Conservation (phyloP, 2,329 filamentous ascomycete genomes). For the Exophiala xenobiotica region DNA sequence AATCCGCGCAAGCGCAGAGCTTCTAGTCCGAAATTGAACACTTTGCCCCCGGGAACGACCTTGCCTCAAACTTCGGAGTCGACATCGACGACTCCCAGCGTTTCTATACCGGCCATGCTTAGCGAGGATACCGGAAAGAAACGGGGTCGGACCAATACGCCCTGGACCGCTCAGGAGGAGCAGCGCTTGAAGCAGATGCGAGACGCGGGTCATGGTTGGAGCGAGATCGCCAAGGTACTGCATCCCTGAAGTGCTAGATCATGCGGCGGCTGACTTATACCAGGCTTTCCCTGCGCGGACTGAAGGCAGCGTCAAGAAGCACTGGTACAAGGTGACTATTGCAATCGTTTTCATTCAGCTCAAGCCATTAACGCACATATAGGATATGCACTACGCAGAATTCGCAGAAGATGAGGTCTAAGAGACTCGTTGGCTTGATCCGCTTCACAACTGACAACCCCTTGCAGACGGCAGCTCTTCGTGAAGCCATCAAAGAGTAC, state of each 20-base stretch:
- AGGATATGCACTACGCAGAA: slow-evolving; percentile 99
- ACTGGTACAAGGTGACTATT: slow-evolving; percentile 87
- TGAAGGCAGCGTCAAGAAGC: slow-evolving; percentile 98
- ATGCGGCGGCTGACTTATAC: slow-evolving; percentile 17
- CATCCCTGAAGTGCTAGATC: slow-evolving; percentile 6
- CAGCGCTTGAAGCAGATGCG: slow-evolving; percentile 90
- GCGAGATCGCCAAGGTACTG: slow-evolving; percentile 90
- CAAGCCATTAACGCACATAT: slow-evolving; percentile 30
- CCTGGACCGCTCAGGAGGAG: slow-evolving; percentile 95
- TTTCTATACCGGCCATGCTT: slow-evolving; percentile 22
- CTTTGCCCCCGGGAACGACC: slow-evolving; percentile 23
- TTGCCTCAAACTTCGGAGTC: slow-evolving; percentile 3
- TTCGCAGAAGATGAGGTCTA: slow-evolving; percentile 98
- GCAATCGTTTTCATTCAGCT: not conserved
- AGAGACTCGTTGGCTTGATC: no score
- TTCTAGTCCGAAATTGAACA: slow-evolving; percentile 33
- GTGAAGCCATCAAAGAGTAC: slow-evolving; percentile 97
- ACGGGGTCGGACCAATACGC: slow-evolving; percentile 87
- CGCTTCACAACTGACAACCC: no score
- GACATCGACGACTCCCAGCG: slow-evolving; percentile 7
- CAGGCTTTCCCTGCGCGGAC: slow-evolving; percentile 90
- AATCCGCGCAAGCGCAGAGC: slow-evolving; percentile 48
- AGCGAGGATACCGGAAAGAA: slow-evolving; percentile 62
- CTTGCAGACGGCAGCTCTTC: slow-evolving; percentile 54
- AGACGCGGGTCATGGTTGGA: slow-evolving; percentile 91